Evolutionary conservation across 345 rosid species (phyloP), one percentile per base, ranked within the genome.

Genomic region (Cardamine occulta): DNA sequence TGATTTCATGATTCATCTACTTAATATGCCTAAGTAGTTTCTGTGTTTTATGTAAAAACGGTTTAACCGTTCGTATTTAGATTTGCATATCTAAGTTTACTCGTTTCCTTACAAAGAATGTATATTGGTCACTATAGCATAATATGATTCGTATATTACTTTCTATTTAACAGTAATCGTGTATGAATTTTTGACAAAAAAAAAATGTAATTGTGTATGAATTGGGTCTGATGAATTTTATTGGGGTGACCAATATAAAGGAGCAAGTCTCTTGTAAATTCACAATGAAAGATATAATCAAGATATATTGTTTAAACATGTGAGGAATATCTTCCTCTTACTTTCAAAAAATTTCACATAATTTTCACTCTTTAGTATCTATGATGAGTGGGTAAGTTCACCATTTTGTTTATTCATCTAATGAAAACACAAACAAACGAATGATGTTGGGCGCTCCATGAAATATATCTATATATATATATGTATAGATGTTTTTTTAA

Each of bases 41-140:
- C 52, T 24, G 60, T 3, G 39, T 60, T 61, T 60, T 49, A 44
- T 71, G 49, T 48, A 19, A 32, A 59, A 47, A 47, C 45, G 37
- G 48, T 21, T 59, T 21, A 42, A 59, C 32, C 13, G 5, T 59
- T 32, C 58, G 6, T 32, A 4, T 19, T 59, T 47, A 48, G 4
- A 23, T 47, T 8, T 57, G 54, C 64, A 40, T 17, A 40, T 55
- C 18, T 28, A 28, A 28, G 44, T 70, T 45, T 21, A 47, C n/a
- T 7, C 17, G 37, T 49, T 26, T 49, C 37, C 53, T 37, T n/a
- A 17, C 12, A 13, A 62, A 8, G 1, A 52, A 28, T 53, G 9
- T 3, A 54, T 63, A 54, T 63, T 42, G 17, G 13, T 31, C 34
- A 53, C 3, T 40, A 9, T 23, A 48, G 9, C 75, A 60, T n/a